A percentile compares a stretch with the other conserved stretches of the same genome.
Conservation (phyloP, 2,329 filamentous ascomycete species). For the Microsporum ferrugineum region DNA sequence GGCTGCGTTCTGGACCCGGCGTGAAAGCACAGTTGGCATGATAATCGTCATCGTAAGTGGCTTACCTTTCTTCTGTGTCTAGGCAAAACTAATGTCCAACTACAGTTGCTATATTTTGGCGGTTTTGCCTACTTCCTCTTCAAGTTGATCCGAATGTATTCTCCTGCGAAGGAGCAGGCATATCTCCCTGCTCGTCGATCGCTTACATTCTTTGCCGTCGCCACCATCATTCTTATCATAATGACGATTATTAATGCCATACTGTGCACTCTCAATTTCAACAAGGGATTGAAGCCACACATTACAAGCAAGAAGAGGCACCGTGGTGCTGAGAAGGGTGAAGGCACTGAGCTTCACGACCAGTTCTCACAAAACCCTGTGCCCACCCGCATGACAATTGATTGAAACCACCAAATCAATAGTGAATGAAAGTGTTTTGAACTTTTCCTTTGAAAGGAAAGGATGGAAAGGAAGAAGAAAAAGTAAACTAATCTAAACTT, state of each 20-base stretch:
- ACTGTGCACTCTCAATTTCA: conserved; percentile 83
- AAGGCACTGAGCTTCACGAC: conserved; percentile 33
- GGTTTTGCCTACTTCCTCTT: conserved; percentile 93
- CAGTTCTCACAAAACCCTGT: conserved; percentile 25
- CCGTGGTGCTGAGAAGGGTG: conserved; percentile 40
- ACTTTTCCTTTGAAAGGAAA: neutral
- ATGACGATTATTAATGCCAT: conserved; percentile 79
- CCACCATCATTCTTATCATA: conserved; percentile 80
- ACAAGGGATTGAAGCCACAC: conserved; percentile 77
- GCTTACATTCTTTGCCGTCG: conserved; percentile 83
- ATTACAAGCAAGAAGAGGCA: conserved; percentile 50
- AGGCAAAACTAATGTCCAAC: neutral
- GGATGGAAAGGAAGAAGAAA: neutral
- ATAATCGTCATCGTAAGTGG: conserved; percentile 53
- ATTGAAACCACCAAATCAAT: conserved; percentile 19
- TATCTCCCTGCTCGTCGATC: conserved; percentile 75
- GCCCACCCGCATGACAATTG: conserved; percentile 37
- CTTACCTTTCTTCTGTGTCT: too few species aligned
- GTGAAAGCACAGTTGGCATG: conserved; percentile 73
- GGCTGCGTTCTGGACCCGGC: conserved; percentile 73
- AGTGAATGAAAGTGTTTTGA: neutral
- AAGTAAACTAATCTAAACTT: neutral
- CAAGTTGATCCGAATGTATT: conserved; percentile 95
- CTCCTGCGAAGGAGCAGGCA: conserved; percentile 43
- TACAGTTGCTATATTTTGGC: conserved; percentile 65